Evolutionary conservation across 768 basidiomycete species (phyloP).

Genomic region (Symmetrospora coprosmae): DNA sequence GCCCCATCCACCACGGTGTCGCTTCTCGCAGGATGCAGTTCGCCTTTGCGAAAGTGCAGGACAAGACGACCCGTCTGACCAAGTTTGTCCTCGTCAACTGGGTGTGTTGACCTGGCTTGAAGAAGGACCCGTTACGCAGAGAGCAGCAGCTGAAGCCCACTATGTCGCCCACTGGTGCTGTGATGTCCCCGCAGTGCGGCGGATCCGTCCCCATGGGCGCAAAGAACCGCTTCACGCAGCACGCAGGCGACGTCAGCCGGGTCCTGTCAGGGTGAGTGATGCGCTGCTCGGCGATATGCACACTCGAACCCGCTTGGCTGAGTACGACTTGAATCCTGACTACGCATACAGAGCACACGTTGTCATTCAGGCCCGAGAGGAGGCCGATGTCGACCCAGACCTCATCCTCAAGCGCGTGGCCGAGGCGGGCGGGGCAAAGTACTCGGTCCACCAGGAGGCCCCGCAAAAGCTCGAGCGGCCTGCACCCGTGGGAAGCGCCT

Average conservation of each 20-base stretch:
- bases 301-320: not conserved
- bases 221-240: slow-evolving; percentile 80
- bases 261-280: slow-evolving; percentile 59
- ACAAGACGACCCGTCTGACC: slow-evolving; percentile 68
- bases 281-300: not conserved
- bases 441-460: slow-evolving; percentile 63
- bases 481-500: slow-evolving; percentile 43
- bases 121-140: no score
- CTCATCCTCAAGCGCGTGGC: slow-evolving; percentile 60
- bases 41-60: slow-evolving; percentile 70
- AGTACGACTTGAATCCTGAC: not conserved
- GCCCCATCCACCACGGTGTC: no score
- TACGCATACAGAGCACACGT: slow-evolving; percentile 45
- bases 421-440: slow-evolving; percentile 39
- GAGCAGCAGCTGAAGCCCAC: no score
- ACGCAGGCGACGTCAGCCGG: slow-evolving; percentile 61
- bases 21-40: slow-evolving; percentile 62
- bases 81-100: slow-evolving; percentile 95
- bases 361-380: slow-evolving; percentile 61
- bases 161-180: no score
- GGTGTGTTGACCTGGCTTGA: slow-evolving; percentile 34
- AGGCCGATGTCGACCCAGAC: slow-evolving; percentile 67
- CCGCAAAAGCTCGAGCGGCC: slow-evolving; percentile 62
- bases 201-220: slow-evolving; percentile 84
- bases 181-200: slow-evolving; percentile 46